A percentile compares a stretch with the other conserved stretches of the same genome.
phyloP scores from a whole-genome alignment of 306 rosid species.

The Fragaria ananassa region DNA sequence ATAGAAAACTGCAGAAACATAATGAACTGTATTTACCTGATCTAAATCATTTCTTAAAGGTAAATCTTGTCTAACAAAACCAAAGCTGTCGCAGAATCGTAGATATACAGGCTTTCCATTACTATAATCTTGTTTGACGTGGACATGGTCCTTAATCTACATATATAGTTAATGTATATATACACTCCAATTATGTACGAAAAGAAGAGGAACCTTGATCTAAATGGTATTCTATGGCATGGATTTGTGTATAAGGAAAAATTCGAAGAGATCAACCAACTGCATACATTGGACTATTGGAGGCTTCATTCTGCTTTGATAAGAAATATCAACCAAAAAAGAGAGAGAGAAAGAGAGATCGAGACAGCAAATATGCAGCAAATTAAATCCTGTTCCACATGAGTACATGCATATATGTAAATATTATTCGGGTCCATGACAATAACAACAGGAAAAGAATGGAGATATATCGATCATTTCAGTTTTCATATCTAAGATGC shows the following conservation, averaged over 20 bases:
- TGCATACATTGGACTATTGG: background rate
- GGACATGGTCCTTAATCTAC: conserved; percentile 1
- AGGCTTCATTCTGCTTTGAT: background rate
- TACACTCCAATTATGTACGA: background rate
- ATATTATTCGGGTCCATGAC: background rate
- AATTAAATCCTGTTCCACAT: background rate
- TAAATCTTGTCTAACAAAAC: background rate
- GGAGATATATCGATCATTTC: background rate
- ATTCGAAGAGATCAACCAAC: background rate
- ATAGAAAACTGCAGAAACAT: background rate
- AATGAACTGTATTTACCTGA: background rate
- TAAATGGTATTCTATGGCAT: background rate
- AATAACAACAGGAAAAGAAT: background rate
- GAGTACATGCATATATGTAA: background rate
- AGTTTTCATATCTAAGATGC: background rate
- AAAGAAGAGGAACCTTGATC: background rate
- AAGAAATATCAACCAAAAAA: background rate
- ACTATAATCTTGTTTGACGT: background rate
- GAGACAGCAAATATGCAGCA: background rate
- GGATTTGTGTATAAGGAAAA: background rate
- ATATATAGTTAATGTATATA: background rate
- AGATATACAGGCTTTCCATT: background rate
- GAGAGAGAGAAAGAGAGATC: background rate
- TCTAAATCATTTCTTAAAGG: background rate
- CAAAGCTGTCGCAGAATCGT: background rate